A percentile compares a stretch with the other conserved stretches of the same genome.
These are phyloP conservation scores for Plantago lanceolata DNA, from an alignment of 305 asterid species.

Conservation along the genomic window DNA sequence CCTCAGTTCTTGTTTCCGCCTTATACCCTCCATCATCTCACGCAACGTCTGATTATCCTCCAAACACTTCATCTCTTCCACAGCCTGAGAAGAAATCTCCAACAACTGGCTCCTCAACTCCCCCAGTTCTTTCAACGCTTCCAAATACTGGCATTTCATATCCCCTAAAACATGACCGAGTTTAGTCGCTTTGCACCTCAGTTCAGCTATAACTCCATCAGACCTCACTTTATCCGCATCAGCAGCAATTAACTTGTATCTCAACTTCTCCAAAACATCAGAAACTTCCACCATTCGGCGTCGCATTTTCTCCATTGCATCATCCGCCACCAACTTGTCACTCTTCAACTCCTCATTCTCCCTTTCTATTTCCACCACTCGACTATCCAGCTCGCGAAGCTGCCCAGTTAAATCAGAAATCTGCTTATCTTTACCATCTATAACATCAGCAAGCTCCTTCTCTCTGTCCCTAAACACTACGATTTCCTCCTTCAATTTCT, in stretches of 20 bases:
- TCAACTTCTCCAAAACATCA: background rate
- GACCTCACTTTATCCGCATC: background rate
- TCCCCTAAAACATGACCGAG: background rate
- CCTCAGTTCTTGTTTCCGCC: too few relatives aligned
- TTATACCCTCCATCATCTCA: too few relatives aligned
- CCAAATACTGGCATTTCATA: background rate
- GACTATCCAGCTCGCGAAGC: background rate
- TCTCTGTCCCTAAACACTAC: too few relatives aligned
- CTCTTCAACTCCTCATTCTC: background rate
- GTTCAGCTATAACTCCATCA: too few relatives aligned
- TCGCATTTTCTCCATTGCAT: background rate
- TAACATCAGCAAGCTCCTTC: background rate
- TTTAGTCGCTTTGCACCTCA: background rate
- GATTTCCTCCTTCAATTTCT: too few relatives aligned
- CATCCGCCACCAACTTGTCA: background rate
- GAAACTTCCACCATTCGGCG: background rate
- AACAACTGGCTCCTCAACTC: background rate
- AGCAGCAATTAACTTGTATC: background rate
- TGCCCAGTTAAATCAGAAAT: background rate
- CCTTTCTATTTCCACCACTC: background rate
- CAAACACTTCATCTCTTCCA: too few relatives aligned
- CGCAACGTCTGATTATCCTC: too few relatives aligned
- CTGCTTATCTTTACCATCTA: background rate
- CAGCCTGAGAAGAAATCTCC: background rate
- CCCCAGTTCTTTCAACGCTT: background rate